Base-by-base conservation (phyloP, 345 rosid genomes). In the Bruguiera gymnorhiza region DNA sequence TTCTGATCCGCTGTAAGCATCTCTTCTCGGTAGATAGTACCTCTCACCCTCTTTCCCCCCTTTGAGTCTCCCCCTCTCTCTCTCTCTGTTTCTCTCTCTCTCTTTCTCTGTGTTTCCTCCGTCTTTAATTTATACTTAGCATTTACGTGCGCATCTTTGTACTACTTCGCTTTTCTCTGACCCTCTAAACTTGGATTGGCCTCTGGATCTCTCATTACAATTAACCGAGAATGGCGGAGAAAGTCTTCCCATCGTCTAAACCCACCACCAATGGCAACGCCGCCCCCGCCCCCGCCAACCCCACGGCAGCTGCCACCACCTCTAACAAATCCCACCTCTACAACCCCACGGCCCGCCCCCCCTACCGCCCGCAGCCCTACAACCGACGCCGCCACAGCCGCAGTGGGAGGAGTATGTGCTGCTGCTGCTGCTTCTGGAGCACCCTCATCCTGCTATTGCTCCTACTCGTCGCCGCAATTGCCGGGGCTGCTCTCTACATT, bases 371-470 rank as follows among this genome's bases (percentile, higher is more conserved):
- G 5, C 91, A 86, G 21, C 86, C 92, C 50, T 67, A 63, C 65
- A 83, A 81, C 81, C 76, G 82, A 68, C 86, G 82, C n/a, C 91
- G 84, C 30, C 86, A 80, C 8, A 80, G 79, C 71, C 87, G 79
- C 15, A 77, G 92, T 5, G 85, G 87, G 5, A 85, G 92, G 39
- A 85, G 79, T 80, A 71, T 85, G 56, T 87, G 96, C 83, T 95
- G 98, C 67, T 88, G 99, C 70, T 89, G 83, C 65, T 90, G 91
- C 81, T 92, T 92, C 83, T 95, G 99, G 99, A 72, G 86, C 29
- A 73, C 89, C 37, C 86, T 95, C 32, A 8, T 86, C 20, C 9
- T 90, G 56, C 87, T 95, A 9, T 59, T 90, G 72, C 69, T 92
- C 43, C 81, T 89, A 63, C 85, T 95, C 58, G 56, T 92, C 11